Percentiles rank a stretch among this genome's conserved stretches.
phyloP scores from a whole-genome alignment of 352 stramenopile species.

The Elongisporangium senticosum region DNA sequence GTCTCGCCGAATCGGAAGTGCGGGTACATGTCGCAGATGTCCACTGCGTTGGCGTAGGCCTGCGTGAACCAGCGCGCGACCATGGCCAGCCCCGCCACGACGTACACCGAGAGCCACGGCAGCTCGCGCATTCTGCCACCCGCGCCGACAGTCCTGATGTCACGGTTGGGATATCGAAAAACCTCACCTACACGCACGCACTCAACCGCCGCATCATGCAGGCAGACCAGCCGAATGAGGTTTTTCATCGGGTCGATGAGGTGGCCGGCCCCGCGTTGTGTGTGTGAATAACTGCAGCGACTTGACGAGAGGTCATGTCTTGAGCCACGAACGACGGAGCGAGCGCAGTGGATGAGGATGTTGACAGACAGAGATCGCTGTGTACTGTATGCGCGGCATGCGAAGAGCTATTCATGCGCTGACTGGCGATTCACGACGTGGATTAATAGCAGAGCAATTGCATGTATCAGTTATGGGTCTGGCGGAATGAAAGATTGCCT shows the following conservation, averaged over 20 bases:
- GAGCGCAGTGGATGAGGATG: not conserved
- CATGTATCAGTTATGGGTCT: not conserved
- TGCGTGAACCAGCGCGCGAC: slow-evolving; percentile 39
- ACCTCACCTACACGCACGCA: not conserved
- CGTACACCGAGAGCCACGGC: slow-evolving; percentile 42
- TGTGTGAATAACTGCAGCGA: not conserved
- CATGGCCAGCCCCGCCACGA: slow-evolving; percentile 28
- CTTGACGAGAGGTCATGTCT: not conserved
- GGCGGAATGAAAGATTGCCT: not conserved
- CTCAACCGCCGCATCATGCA: not conserved
- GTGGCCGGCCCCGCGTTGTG: no score
- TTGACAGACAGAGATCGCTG: not conserved
- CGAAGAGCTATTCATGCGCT: not conserved
- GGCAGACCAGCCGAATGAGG: not conserved
- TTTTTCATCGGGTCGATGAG: not conserved
- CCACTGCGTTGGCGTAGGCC: slow-evolving; percentile 28
- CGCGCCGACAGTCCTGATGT: not conserved
- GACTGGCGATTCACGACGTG: not conserved
- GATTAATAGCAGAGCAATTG: not conserved
- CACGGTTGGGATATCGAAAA: not conserved
- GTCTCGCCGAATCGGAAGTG: slow-evolving; percentile 56
- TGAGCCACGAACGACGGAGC: no score
- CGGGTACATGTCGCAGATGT: slow-evolving; percentile 59
- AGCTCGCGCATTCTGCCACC: slow-evolving; percentile 6
- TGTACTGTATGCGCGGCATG: not conserved